Percentiles rank a stretch among this genome's conserved stretches.
phyloP scores from a whole-genome alignment of 148 eudicot species.

The Vaccinium vitisidaea region DNA sequence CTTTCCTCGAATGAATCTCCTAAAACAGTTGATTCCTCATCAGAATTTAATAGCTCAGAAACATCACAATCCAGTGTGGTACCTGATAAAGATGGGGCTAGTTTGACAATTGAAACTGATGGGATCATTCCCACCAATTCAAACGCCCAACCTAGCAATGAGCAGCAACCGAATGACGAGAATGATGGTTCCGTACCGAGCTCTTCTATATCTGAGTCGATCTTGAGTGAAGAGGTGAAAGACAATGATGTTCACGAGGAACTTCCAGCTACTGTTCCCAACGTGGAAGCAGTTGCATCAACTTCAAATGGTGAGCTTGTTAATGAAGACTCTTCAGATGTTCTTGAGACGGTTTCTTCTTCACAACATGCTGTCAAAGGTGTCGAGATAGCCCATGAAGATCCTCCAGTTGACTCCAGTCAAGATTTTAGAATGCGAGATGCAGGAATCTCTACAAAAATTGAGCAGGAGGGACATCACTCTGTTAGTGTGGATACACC shows the following conservation, averaged over 20 bases:
- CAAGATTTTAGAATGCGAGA: slow-evolving; percentile 37
- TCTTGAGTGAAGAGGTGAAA: slow-evolving; percentile 34
- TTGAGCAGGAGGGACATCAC: slow-evolving; percentile 38
- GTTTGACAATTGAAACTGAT: slow-evolving; percentile 27
- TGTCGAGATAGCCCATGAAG: slow-evolving; percentile 40
- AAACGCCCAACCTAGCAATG: slow-evolving; percentile 29
- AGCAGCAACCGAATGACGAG: slow-evolving; percentile 39
- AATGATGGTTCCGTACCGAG: slow-evolving; percentile 27
- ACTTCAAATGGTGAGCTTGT: slow-evolving; percentile 39
- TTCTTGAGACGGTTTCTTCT: slow-evolving; percentile 26
- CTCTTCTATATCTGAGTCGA: slow-evolving; percentile 37
- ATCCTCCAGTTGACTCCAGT: slow-evolving; percentile 39
- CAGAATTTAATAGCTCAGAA: slow-evolving; percentile 38
- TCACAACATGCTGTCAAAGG: slow-evolving; percentile 27
- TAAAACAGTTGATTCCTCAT: slow-evolving; percentile 28
- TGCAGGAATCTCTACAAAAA: slow-evolving; percentile 34
- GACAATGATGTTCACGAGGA: slow-evolving; percentile 33
- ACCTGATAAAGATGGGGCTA: slow-evolving; percentile 34
- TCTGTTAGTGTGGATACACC: slow-evolving; percentile 35
- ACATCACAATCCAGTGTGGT: slow-evolving; percentile 36
- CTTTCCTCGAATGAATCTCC: slow-evolving; percentile 35
- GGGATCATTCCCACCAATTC: slow-evolving; percentile 34
- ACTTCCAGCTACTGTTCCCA: slow-evolving; percentile 27
- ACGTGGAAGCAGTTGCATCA: slow-evolving; percentile 29
- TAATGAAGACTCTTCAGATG: slow-evolving; percentile 29